Evolutionary conservation across 1,139 yeast species (phyloP), one percentile per base, ranked within the genome.

Genomic region (Suhomyces kunorum): DNA sequence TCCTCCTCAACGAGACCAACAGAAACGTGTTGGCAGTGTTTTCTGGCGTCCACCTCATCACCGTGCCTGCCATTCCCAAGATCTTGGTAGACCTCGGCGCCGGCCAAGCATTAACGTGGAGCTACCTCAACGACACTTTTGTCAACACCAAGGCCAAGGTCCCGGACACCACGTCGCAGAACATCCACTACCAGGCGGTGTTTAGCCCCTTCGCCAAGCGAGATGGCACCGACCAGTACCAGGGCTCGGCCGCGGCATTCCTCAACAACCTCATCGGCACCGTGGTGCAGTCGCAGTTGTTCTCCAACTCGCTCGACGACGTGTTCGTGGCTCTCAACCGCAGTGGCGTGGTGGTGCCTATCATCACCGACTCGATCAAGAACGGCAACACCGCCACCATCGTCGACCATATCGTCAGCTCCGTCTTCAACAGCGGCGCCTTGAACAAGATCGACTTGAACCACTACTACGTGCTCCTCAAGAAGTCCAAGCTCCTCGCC

Each of bases 221-320:
- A 40, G 44, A 41, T 22, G 40, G 45, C 17, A 35, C 39, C 29
- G 48, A 48, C 39, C 42, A 46, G 32, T 61, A 58, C 41, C 37
- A 53, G 22, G 76, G 76, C 4, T 61, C 72, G 8, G 66, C 73
- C 2, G 49, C 50, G 31, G 46, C 56, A 5, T 71, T 72, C 43
- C 30, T 70, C 25, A 57, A 54, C 42, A 71, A 71, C 47, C 39
- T 69, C 14, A 44, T 63, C 6, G 60, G 61, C 28, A 54, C 62
- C 6, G 61, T 65, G 8, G 30, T 64, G 11, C 49, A 51, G 17
- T 64, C 71, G 3, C 46, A 55, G 6, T 39, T 66, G 5, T 56
- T 64, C 19, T 42, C 55, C 12, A 48, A 53, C 5, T 55, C 68
- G 13, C 29, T 66, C 14, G 48, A 48, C 11, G 55, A 61, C 13